Evolutionary conservation across 208 protist genomes (phyloP).

Genomic region (Wallacemonas sp.): DNA sequence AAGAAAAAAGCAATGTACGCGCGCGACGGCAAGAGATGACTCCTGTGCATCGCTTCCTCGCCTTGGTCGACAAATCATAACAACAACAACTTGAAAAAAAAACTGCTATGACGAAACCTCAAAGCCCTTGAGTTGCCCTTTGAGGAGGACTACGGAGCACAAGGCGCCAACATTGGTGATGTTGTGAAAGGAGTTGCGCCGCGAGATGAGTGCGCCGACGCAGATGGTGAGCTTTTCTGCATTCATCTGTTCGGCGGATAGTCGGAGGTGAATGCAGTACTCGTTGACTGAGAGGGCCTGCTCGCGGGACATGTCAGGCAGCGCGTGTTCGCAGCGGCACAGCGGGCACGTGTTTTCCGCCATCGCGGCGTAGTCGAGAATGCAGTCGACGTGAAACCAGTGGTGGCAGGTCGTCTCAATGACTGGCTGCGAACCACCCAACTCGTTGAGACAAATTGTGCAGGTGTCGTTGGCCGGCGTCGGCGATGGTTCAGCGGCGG

Average conservation of each 20-base stretch:
- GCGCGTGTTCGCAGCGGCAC: slow-evolving; percentile 42
- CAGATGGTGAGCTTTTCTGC: slow-evolving; percentile 36
- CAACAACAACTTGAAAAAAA: not conserved
- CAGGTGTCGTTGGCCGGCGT: slow-evolving; percentile 29
- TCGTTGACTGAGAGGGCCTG: slow-evolving; percentile 31
- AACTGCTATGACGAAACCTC: not conserved
- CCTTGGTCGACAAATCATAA: not conserved
- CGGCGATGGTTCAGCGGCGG: not conserved
- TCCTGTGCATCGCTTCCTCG: too few species aligned
- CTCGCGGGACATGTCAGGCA: slow-evolving; percentile 34
- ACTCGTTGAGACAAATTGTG: slow-evolving; percentile 43
- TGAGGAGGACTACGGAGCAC: slow-evolving; percentile 26
- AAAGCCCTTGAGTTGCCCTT: not conserved
- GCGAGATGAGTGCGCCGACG: slow-evolving; percentile 41
- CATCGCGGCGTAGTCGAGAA: slow-evolving; percentile 35
- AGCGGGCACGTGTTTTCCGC: slow-evolving; percentile 50
- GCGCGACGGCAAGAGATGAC: not conserved
- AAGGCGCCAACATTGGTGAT: slow-evolving; percentile 55
- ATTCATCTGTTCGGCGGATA: slow-evolving; percentile 25
- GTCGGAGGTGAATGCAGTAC: slow-evolving; percentile 28
- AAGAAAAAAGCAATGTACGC: not conserved
- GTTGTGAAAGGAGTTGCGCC: slow-evolving; percentile 41
- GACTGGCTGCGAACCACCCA: slow-evolving; percentile 37
- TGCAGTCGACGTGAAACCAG: slow-evolving; percentile 70
- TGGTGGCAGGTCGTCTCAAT: slow-evolving; percentile 61